phyloP scores from a whole-genome alignment of 2,329 filamentous ascomycete species.

The Eurotiales sp. region DNA sequence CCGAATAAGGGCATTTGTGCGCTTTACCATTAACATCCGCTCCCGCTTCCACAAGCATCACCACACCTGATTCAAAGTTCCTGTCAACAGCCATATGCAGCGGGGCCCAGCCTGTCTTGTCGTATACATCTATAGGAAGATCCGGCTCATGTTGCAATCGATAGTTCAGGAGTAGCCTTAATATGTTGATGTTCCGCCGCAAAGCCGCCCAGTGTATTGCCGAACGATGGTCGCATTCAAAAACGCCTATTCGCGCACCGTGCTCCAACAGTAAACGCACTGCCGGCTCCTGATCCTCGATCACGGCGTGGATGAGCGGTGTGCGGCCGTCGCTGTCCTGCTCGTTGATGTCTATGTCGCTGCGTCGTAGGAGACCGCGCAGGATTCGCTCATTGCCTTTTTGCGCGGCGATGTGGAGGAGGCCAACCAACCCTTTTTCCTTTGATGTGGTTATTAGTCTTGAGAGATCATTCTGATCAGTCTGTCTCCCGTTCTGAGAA shows the following conservation, averaged over 20 bases:
- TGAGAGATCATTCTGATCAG: not conserved
- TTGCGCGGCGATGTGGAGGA: slow-evolving; percentile 6
- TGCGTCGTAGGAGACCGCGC: not conserved
- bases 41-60: slow-evolving; percentile 20
- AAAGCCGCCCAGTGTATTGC: slow-evolving; percentile 6
- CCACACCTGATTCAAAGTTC: slow-evolving; percentile 20
- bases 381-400: slow-evolving; percentile 9
- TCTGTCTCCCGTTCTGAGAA: not conserved
- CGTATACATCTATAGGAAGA: slow-evolving; percentile 4
- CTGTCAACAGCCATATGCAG: slow-evolving; percentile 24
- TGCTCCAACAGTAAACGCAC: not conserved
- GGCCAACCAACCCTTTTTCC: not conserved
- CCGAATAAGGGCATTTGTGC: slow-evolving; percentile 6
- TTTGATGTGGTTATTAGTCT: not conserved
- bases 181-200: not conserved
- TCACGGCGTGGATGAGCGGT: slow-evolving; percentile 15
- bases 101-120: slow-evolving; percentile 20
- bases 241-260: not conserved
- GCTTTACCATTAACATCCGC: slow-evolving; percentile 21
- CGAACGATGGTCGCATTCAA: not conserved
- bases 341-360: slow-evolving; percentile 5
- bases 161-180: slow-evolving; percentile 8
- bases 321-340: slow-evolving; percentile 15
- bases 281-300: not conserved
- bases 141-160: not conserved